Percentiles rank a stretch among this genome's conserved stretches.
Evolutionary conservation across 768 basidiomycete species (phyloP).

Genomic region (Mycena leptocephala): DNA sequence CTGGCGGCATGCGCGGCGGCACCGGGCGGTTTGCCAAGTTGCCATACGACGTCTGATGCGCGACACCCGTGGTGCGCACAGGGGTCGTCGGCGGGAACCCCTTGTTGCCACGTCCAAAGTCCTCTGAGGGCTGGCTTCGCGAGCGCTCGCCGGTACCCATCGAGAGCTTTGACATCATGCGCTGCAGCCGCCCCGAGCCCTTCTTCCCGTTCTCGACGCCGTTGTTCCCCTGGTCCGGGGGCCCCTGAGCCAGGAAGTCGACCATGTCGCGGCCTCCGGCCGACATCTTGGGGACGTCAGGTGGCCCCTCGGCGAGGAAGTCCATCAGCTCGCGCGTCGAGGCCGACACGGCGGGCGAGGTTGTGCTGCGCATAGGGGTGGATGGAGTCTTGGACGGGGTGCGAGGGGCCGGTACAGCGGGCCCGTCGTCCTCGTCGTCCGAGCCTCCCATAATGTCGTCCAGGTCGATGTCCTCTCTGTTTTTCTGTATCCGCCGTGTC

Average conservation of each 20-base stretch:
- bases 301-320: conserved; percentile 71
- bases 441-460: conserved; percentile 84
- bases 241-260: conserved; percentile 73
- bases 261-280: conserved; percentile 65
- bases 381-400: conserved; percentile 33
- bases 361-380: conserved; percentile 40
- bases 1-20: conserved; percentile 69
- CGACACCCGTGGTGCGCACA: conserved; percentile 33
- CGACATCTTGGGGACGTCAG: conserved; percentile 60
- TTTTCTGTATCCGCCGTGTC: conserved; percentile 67
- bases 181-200: conserved; percentile 75
- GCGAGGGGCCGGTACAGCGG: conserved; percentile 38
- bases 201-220: conserved; percentile 58
- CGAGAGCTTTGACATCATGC: conserved; percentile 88
- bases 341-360: conserved; percentile 54
- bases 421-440: conserved; percentile 68
- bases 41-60: conserved; percentile 48
- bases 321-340: conserved; percentile 71
- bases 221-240: conserved; percentile 64
- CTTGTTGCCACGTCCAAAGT: conserved; percentile 33
- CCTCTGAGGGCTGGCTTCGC: conserved; percentile 39
- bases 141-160: conserved; percentile 61
- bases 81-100: conserved; percentile 47
- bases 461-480: conserved; percentile 80
- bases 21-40: conserved; percentile 71